Evolutionary conservation across 1,139 yeast genomes (phyloP).

Genomic region (Blastobotrys aristatus): DNA sequence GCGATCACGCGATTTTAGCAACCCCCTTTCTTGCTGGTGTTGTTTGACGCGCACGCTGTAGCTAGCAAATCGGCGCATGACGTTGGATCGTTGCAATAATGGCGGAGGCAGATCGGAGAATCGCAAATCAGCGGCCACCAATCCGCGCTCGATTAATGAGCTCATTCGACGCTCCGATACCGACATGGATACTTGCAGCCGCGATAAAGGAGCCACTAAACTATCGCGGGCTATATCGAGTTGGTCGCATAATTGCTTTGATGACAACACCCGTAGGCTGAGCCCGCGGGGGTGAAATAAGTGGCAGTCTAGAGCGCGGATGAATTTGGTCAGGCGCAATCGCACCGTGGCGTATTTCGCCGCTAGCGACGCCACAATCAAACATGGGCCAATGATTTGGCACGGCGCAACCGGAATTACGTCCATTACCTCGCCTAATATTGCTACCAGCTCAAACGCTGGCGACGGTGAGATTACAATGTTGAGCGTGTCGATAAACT

Average conservation of each 20-base stretch:
- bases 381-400: neutral
- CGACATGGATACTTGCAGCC: neutral
- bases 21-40: neutral
- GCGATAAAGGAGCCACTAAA: neutral
- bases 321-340: neutral
- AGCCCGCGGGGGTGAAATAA: slow-evolving; percentile 9
- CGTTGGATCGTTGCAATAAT: no score
- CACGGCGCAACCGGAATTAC: neutral
- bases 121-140: no score
- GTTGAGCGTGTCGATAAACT: slow-evolving; percentile 8
- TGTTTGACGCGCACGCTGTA: no score
- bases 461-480: slow-evolving; percentile 1
- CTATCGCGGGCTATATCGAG: neutral
- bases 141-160: neutral
- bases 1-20: neutral
- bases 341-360: neutral
- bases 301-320: neutral
- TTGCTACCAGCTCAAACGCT: neutral
- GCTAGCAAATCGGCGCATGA: no score
- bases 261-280: neutral
- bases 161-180: neutral
- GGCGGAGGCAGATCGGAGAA: no score
- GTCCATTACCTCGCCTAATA: neutral
- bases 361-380: neutral
- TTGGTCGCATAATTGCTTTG: neutral